Base-by-base conservation (phyloP, 148 eudicot genomes). In the Fallopia convolvulus region DNA sequence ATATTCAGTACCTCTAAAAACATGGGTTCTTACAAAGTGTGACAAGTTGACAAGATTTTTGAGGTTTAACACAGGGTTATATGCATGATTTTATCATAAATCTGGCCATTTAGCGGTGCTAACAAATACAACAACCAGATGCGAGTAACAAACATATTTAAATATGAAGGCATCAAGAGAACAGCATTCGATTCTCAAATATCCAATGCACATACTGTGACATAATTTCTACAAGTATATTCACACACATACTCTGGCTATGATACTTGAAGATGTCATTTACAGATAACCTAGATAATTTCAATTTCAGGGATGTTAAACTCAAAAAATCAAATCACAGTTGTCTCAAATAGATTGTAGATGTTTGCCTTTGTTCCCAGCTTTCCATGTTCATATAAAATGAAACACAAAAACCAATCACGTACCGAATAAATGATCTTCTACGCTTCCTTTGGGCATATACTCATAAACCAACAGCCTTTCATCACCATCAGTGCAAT, bases 361-460 rank as follows among this genome's bases (percentile, higher is more conserved):
- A 55, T 55, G 61, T 55, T 7, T 55, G 61, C 61, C 5, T 3
- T 48, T 15, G 20, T 52, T 52, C 6, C 20, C 58, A 52, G 17
- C 58, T 15, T 52, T 18, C 26, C 23, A 55, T 8, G 17, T 55
- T 55, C 61, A n/a, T 18, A 55, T 18, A 55, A n/a, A 18, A n/a
- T n/a, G 9, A n/a, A 55, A 61, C 44, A 77, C 48, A 53, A 79
- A 18, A n/a, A 15, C 6, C 70, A 74, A 41, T 40, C 14, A 65
- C 82, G 76, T 84, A 86, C 89, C 89, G 61, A 86, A 84, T 52
- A 86, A 77, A 76, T 84, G 83, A 48, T 84, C 81, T 61, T 82
- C 87, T 85, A 86, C 78, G 81, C 88, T 83, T 70, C 88, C 84
- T 79, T 86, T 72, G 17, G 88, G 88, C 88, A 86, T 83, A 75